Conservation (phyloP, 2,329 filamentous ascomycete species). For the Bisporella sp. region DNA sequence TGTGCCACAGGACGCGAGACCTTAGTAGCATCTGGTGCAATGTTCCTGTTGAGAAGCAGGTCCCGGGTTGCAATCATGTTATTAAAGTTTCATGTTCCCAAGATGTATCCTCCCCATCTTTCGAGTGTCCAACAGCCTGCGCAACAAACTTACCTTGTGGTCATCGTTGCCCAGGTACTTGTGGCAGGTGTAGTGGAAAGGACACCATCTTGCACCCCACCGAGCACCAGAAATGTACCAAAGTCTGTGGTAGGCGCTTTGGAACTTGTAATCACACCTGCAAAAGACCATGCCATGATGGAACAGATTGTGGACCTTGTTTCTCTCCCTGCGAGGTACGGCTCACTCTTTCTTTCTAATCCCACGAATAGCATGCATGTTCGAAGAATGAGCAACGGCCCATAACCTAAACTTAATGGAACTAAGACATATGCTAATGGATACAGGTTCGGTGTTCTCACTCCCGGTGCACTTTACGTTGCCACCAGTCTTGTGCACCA, state of each 20-base stretch:
- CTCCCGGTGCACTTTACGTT: slow-evolving; percentile 47
- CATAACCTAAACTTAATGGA: background rate
- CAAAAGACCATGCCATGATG: slow-evolving; percentile 42
- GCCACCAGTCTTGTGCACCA: slow-evolving; percentile 53
- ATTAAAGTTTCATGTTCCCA: slow-evolving; percentile 44
- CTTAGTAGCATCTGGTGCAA: slow-evolving; percentile 40
- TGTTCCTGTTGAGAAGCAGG: slow-evolving; percentile 35
- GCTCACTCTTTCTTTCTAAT: slow-evolving; percentile 38
- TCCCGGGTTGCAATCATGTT: slow-evolving; percentile 50
- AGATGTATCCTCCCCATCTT: slow-evolving; percentile 30
- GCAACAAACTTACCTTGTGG: slow-evolving; percentile 43
- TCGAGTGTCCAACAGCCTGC: slow-evolving; percentile 44
- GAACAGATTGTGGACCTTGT: slow-evolving; percentile 40
- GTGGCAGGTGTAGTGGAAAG: slow-evolving; percentile 39
- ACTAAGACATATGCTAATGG: slow-evolving; percentile 2
- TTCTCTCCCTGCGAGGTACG: slow-evolving; percentile 41
- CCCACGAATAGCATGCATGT: slow-evolving; percentile 36
- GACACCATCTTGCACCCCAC: slow-evolving; percentile 23
- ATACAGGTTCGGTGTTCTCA: slow-evolving; percentile 51
- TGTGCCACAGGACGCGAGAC: slow-evolving; percentile 38
- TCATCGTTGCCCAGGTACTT: slow-evolving; percentile 46
- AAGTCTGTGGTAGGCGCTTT: slow-evolving; percentile 42
- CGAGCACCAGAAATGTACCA: slow-evolving; percentile 41
- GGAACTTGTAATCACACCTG: slow-evolving; percentile 53
- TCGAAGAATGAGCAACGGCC: slow-evolving; percentile 34